Evolutionary conservation across 2,329 filamentous ascomycete genomes (phyloP).

Genomic region (Falciphora oryzae): DNA sequence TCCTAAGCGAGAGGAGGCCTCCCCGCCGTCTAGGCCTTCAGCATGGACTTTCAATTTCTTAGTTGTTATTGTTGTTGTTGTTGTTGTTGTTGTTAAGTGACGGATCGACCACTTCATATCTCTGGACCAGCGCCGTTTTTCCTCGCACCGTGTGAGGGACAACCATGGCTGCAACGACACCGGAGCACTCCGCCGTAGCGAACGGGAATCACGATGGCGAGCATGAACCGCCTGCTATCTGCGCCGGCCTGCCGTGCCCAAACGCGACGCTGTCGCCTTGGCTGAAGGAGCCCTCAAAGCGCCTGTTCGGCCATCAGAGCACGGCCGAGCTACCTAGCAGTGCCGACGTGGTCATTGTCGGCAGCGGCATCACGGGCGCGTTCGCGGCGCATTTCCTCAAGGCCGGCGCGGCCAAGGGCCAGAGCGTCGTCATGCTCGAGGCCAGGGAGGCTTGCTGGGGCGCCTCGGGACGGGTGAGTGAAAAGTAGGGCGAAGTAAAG

Average conservation of each 20-base stretch:
- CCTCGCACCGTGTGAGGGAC: no score
- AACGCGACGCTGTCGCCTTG: constrained; percentile 65
- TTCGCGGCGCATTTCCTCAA: constrained; percentile 62
- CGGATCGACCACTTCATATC: no score
- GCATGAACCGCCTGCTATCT: constrained; percentile 23
- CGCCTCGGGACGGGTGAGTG: no score
- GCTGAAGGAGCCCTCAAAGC: constrained; percentile 61
- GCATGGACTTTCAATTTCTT: no score
- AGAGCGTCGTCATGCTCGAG: constrained; percentile 66
- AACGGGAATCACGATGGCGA: not conserved
- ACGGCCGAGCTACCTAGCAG: constrained; percentile 55
- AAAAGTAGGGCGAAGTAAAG: constrained; percentile 24
- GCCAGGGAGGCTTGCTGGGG: constrained; percentile 67
- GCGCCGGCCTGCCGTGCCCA: constrained; percentile 38
- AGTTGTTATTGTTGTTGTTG: no score
- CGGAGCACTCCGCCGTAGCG: not conserved
- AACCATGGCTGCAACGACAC: no score
- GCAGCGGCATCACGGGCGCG: constrained; percentile 71
- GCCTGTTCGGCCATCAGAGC: constrained; percentile 61
- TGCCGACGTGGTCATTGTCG: constrained; percentile 66
- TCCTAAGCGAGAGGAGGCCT: not conserved
- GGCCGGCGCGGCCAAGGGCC: constrained; percentile 29
- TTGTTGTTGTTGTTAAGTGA: no score
- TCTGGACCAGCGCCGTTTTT: no score
- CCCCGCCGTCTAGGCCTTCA: no score